These are phyloP conservation scores for Murraya paniculata DNA, from an alignment of 345 rosid genomes.

Conservation along the genomic window DNA sequence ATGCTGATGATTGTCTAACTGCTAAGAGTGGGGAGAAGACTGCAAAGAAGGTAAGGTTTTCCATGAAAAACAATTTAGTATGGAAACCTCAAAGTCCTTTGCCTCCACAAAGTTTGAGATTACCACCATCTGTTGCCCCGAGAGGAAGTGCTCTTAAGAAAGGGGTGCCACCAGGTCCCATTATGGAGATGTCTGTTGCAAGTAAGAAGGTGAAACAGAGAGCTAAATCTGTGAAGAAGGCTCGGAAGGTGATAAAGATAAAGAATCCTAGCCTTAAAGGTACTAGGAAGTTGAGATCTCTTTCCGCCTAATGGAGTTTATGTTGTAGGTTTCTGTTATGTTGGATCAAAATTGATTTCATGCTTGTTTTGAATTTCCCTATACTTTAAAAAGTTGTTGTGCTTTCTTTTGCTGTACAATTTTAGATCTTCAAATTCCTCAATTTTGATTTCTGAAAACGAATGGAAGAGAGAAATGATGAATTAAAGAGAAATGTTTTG, in stretches of 20 bases:
- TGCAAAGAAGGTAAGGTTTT: slow-evolving; percentile 83
- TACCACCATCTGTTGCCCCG: slow-evolving; percentile 92
- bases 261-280: slow-evolving; percentile 43
- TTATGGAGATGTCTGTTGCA: slow-evolving; percentile 52
- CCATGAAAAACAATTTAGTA: slow-evolving; percentile 85
- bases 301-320: slow-evolving; percentile 22
- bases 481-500: background rate
- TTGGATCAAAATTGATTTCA: slow-evolving; percentile 4
- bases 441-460: background rate
- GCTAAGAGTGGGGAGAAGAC: slow-evolving; percentile 56
- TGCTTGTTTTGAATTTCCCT: slow-evolving; percentile 1
- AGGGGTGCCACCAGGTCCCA: slow-evolving; percentile 89
- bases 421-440: background rate
- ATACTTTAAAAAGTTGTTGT: background rate
- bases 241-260: slow-evolving; percentile 48
- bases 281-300: slow-evolving; percentile 49
- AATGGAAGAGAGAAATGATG: background rate
- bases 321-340: slow-evolving; percentile 2
- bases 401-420: background rate
- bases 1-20: slow-evolving; percentile 35
- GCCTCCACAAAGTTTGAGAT: slow-evolving; percentile 86
- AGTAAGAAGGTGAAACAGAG: slow-evolving; percentile 56
- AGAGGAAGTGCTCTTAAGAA: slow-evolving; percentile 97
- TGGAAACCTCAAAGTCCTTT: slow-evolving; percentile 97
- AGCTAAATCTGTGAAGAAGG: slow-evolving; percentile 44